These are phyloP conservation scores for Oryza coarctata DNA, from an alignment of 176 grass and related monocot genomes.

Conservation along the genomic window DNA sequence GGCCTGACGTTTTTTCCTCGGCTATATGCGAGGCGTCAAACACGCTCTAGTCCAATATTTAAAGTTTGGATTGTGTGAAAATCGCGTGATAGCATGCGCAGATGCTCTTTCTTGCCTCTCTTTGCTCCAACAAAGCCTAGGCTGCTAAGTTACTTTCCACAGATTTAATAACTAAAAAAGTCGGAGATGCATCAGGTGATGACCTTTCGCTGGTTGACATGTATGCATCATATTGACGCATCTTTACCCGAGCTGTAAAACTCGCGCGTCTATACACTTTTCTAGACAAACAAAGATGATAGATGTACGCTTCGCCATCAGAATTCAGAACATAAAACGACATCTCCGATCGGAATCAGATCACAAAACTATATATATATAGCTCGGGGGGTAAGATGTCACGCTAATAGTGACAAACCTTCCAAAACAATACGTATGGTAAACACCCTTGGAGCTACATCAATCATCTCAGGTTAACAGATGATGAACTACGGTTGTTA, in stretches of 20 bases:
- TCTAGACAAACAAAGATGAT: background rate
- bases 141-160: too few species aligned
- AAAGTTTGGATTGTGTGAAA: background rate
- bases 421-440: background rate
- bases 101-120: background rate
- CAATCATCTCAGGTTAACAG: background rate
- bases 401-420: background rate
- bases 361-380: too few species aligned
- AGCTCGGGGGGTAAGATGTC: background rate
- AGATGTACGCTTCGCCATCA: background rate
- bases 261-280: background rate
- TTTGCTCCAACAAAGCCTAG: background rate
- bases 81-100: background rate
- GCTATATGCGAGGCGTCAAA: conserved; percentile 13
- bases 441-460: background rate
- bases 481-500: background rate
- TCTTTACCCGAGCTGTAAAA: background rate
- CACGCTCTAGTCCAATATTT: background rate
- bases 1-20: conserved; percentile 5
- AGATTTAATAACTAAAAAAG: too few species aligned
- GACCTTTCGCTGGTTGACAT: background rate
- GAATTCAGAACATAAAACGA: too few species aligned
- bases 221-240: background rate
- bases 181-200: background rate
- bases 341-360: background rate